phyloP scores from a whole-genome alignment of 2,329 filamentous ascomycete genomes.

The Arthrobotrys sinensis region DNA sequence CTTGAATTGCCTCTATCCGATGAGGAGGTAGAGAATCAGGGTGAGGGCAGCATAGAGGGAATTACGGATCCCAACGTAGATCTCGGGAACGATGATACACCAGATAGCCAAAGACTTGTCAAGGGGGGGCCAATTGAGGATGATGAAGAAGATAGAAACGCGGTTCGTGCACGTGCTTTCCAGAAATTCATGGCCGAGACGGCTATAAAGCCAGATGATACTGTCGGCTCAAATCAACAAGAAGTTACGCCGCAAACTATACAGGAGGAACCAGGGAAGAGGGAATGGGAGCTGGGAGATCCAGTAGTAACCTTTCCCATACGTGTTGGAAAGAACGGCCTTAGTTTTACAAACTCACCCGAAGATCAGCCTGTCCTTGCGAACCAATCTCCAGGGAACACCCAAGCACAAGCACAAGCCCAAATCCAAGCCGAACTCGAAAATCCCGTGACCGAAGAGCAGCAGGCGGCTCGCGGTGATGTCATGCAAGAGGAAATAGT shows the following conservation, averaged over 20 bases:
- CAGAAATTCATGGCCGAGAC: not conserved
- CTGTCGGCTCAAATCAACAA: not conserved
- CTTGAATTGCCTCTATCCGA: not conserved
- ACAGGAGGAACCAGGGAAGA: not conserved
- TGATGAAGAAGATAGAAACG: not conserved
- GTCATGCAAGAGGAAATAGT: not conserved
- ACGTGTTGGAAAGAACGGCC: not conserved
- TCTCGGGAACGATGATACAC: conserved; percentile 12
- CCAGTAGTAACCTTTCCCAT: not conserved
- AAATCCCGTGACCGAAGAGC: not conserved
- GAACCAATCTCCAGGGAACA: not conserved
- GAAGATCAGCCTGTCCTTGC: not conserved
- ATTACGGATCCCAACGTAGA: not conserved
- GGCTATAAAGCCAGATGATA: not conserved
- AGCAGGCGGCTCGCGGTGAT: not conserved
- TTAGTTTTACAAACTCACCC: not conserved
- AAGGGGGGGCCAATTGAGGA: not conserved
- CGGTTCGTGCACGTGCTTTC: conserved; percentile 4
- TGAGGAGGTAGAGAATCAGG: not conserved
- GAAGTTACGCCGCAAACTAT: too few species aligned
- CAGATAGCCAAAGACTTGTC: conserved; percentile 32
- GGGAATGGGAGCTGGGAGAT: not conserved
- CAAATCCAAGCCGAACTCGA: too few species aligned
- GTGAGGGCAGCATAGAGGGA: not conserved
- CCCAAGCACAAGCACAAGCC: too few species aligned